phyloP scores from a whole-genome alignment of 768 basidiomycete species.

The Tubosaeta sp. region DNA sequence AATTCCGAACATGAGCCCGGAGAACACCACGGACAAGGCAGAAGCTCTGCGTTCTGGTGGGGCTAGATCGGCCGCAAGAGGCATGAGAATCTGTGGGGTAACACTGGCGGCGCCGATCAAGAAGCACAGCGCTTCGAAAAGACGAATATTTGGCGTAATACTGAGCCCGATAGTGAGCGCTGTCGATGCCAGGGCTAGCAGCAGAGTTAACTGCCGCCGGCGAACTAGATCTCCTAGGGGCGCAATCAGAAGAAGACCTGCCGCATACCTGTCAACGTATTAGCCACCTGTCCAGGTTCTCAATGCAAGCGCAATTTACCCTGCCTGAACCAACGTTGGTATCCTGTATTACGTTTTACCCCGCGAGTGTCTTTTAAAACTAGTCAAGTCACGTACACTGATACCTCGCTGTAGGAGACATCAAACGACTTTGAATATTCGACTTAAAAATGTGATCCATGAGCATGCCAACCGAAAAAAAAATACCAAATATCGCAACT shows the following conservation, averaged over 20 bases:
- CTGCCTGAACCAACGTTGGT: constrained; percentile 64
- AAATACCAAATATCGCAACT: constrained; percentile 17
- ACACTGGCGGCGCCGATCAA: constrained; percentile 70
- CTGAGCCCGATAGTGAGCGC: constrained; percentile 69
- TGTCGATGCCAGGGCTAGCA: constrained; percentile 49
- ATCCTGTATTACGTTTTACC: constrained; percentile 37
- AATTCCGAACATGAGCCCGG: constrained; percentile 66
- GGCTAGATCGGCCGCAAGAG: constrained; percentile 78
- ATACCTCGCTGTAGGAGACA: constrained; percentile 35
- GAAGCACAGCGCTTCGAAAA: constrained; percentile 67
- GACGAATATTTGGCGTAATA: constrained; percentile 51
- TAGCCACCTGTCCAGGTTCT: not conserved
- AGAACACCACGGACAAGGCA: constrained; percentile 70
- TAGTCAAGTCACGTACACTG: constrained; percentile 20
- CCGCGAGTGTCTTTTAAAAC: not conserved
- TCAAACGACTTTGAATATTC: constrained; percentile 37
- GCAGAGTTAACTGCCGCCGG: constrained; percentile 64
- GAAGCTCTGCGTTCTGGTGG: constrained; percentile 67
- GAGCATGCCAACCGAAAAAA: not conserved
- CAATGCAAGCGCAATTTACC: constrained; percentile 35
- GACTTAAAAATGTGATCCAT: constrained; percentile 15
- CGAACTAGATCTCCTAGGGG: constrained; percentile 83
- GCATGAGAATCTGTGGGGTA: constrained; percentile 70
- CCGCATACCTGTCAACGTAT: constrained; percentile 51
- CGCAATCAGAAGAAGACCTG: constrained; percentile 68